Evolutionary conservation across 768 basidiomycete genomes (phyloP), one percentile per base, ranked within the genome.

Genomic region (Galerina sulciceps): DNA sequence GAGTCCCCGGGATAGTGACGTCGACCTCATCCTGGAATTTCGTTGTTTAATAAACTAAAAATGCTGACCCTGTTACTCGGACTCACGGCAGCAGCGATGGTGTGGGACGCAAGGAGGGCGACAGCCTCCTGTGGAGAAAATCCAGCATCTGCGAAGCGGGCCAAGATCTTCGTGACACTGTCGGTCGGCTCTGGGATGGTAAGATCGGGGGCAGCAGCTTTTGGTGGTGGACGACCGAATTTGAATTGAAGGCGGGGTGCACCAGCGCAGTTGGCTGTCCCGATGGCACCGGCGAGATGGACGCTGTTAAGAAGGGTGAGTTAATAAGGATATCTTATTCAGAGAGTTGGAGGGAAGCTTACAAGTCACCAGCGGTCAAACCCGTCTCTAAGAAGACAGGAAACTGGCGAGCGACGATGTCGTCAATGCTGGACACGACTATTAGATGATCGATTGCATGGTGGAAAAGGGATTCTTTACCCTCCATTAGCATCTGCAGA

Each of bases 211-310:
- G 66, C 66, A 18, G 67, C 47, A 17, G 51, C 61, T 35, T 54
- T 57, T 10, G 63, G 63, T 10, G 65, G 59, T 3, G 66, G 69
- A 10, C 69, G 69, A 35, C 75, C 71, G 20, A 68, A 63, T 49
- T 69, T 54, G 65, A 71, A 73, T 34, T 67, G 55, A 11, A 76
- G 62, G 13, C 58, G 62, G 10, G 73, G 74, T 10, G 73, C 72
- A 57, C 75, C 75, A 4, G 74, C 73, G 26, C 26, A 31, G 26
- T 31, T 31, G 26, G 26, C 26, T 31, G 26, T 31, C 5, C 52
- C 55, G 55, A 75, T 70, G 9, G 68, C 68, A 13, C 61, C 66
- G 34, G 68, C 68, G 14, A 69, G 62, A 42, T 69, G 68, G 18
- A 69, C 58, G 36, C 68, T 69, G 8, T 6, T 20, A n/a, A 18